phyloP scores from a whole-genome alignment of 2,329 filamentous ascomycete species.

The Xylaria sp. region DNA sequence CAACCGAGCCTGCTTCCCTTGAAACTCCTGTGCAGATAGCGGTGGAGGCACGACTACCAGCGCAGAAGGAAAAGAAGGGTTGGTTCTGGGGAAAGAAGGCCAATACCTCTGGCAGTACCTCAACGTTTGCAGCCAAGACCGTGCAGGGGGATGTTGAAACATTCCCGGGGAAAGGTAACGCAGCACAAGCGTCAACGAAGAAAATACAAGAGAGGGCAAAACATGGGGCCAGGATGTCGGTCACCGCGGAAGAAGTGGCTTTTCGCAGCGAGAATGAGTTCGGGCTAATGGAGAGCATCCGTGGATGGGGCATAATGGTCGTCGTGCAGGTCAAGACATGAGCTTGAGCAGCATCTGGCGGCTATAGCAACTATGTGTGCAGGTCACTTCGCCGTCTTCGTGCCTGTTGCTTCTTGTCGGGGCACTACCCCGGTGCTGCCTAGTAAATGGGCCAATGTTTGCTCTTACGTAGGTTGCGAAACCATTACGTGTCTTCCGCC shows the following conservation, averaged over 20 bases:
- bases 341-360: neutral
- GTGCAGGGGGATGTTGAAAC: constrained; percentile 18
- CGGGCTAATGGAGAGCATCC: constrained; percentile 62
- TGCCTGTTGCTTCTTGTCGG: neutral
- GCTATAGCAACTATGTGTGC: neutral
- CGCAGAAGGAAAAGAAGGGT: constrained; percentile 51
- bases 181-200: constrained; percentile 4
- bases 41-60: constrained; percentile 47
- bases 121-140: constrained; percentile 19
- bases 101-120: constrained; percentile 25
- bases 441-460: neutral
- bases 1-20: constrained; percentile 25
- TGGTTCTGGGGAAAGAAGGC: constrained; percentile 48
- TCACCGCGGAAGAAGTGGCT: constrained; percentile 59
- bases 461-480: neutral
- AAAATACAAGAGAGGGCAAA: constrained; percentile 37
- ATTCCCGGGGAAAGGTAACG: constrained; percentile 9
- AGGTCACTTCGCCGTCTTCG: neutral
- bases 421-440: neutral
- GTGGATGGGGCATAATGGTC: constrained; percentile 63
- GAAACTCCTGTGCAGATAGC: constrained; percentile 46
- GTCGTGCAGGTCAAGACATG: constrained; percentile 49
- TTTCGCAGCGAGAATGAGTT: constrained; percentile 64
- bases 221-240: constrained; percentile 53
- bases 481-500: neutral